Percentiles rank a stretch among this genome's conserved stretches.
phyloP scores from a whole-genome alignment of 257 asterid species.

The Paraleonurus japonicus region DNA sequence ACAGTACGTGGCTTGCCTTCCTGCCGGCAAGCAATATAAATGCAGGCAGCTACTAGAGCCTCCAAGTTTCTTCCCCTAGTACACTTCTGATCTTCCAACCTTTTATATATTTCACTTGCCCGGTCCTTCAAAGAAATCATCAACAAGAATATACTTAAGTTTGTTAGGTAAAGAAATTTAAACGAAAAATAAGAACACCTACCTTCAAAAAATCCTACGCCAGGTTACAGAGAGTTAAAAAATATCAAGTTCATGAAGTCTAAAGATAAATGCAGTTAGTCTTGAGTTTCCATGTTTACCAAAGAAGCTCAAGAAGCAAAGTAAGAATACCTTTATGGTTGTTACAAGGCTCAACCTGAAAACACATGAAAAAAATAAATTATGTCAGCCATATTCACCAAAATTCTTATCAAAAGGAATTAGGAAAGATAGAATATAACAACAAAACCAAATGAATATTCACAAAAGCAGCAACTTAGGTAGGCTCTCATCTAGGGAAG shows the following conservation, averaged over 20 bases:
- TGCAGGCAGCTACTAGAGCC: constrained; percentile 84
- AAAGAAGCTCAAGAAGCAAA: constrained; percentile 13
- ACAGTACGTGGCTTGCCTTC: constrained; percentile 92
- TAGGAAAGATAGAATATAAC: not conserved
- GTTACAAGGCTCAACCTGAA: constrained; percentile 92
- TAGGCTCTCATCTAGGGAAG: not conserved
- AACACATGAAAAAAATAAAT: constrained; percentile 4
- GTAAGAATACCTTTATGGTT: constrained; percentile 65
- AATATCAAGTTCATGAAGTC: not conserved
- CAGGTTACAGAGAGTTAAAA: not conserved
- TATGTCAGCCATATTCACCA: constrained; percentile 17
- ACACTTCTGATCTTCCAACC: constrained; percentile 89
- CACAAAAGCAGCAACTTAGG: not conserved
- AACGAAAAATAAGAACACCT: not conserved
- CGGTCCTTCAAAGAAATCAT: constrained; percentile 52
- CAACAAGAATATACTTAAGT: not conserved
- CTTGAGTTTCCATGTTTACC: not conserved
- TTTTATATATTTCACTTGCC: constrained; percentile 81
- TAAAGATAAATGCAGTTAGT: not conserved
- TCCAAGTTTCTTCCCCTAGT: constrained; percentile 92
- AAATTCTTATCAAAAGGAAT: not conserved
- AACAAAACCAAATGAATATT: not conserved
- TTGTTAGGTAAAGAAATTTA: not conserved
- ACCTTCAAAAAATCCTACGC: not conserved
- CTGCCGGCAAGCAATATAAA: constrained; percentile 87